These are phyloP conservation scores for Neonectria coccinea DNA, from an alignment of 2,329 filamentous ascomycete genomes.

Conservation along the genomic window DNA sequence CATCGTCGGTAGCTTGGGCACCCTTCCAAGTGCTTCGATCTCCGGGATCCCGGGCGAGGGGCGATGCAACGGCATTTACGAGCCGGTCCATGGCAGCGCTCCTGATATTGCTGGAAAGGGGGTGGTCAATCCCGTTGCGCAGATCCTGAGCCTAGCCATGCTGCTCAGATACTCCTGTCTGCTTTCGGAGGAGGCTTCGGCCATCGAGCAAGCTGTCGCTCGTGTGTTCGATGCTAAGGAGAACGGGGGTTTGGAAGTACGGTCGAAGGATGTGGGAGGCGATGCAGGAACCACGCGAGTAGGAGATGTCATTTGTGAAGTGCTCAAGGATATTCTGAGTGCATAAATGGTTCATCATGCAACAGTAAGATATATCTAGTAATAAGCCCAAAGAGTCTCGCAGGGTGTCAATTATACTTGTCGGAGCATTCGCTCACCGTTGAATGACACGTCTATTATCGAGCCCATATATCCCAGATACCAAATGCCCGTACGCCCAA, in stretches of 20 bases:
- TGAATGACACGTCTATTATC: not conserved
- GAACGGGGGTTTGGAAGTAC: constrained; percentile 59
- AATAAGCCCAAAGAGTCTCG: not conserved
- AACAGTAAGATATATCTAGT: not conserved
- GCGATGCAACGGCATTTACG: constrained; percentile 77
- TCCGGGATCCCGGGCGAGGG: constrained; percentile 54
- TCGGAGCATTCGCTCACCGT: not conserved
- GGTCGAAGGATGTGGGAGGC: constrained; percentile 75
- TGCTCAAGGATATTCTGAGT: constrained; percentile 18
- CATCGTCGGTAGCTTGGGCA: constrained; percentile 59
- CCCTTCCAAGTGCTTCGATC: constrained; percentile 59
- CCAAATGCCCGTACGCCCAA: not conserved
- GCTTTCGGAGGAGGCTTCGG: constrained; percentile 69
- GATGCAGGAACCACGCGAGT: constrained; percentile 72
- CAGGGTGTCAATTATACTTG: not conserved
- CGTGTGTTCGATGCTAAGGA: constrained; percentile 69
- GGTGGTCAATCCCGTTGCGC: constrained; percentile 78
- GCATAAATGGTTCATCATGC: not conserved
- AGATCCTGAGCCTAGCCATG: constrained; percentile 78
- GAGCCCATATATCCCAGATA: not conserved
- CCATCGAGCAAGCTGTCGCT: constrained; percentile 73
- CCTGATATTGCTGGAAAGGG: constrained; percentile 80
- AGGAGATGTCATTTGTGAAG: constrained; percentile 66
- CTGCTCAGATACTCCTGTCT: constrained; percentile 79
- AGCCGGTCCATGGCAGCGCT: constrained; percentile 80